Base-by-base conservation (phyloP, 2,329 filamentous ascomycete genomes). In the Chalaropsis ovoidea region DNA sequence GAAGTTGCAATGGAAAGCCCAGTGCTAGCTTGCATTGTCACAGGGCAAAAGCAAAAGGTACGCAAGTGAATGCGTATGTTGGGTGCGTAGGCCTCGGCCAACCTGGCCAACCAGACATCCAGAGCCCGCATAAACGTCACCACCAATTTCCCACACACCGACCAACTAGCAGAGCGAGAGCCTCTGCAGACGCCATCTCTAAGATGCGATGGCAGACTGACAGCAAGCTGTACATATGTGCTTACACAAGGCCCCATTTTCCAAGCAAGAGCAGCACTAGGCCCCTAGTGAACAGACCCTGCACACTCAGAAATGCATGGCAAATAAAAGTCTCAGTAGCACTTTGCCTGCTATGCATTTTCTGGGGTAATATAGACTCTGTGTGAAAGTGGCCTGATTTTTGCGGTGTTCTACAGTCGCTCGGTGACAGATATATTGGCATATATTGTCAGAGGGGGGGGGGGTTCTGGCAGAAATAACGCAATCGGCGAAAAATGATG, bases 141-240 rank as follows among this genome's bases (percentile, higher is more conserved):
- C 10, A 17, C 17, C 10, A 17, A 35, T n/a, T n/a, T 58, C 7
- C 17, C 35, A 58, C 6, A 58, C 27, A 58, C 24, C 27, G 15
- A 10, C 1, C 27, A 58, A 19, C 27, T 19, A 19, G 54, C 17
- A 27, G 43, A 39, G 8, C 35, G 35, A 19, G 47, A 3, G 11
- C 19, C n/a, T 27, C 47, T 52, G 2, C 47, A 31, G 24, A 17
- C 39, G 27, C 2, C 54, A 39, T 39, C 54, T 58, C 27, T 39
- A 58, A 58, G 54, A 58, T 39, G 54, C 54, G 54, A 58, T 39
- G 54, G 39, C 54, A 35, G 54, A 39, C 8, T 5, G 6, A 31
- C 31, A 31, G 31, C 31, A 31, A 31, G 31, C 31, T n/a, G n/a
- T n/a, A n/a, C 31, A 31, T 31, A 31, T 31, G n/a, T n/a, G n/a